Conservation (phyloP, 495 filamentous ascomycete genomes). For the Trichoderma erinaceum region DNA sequence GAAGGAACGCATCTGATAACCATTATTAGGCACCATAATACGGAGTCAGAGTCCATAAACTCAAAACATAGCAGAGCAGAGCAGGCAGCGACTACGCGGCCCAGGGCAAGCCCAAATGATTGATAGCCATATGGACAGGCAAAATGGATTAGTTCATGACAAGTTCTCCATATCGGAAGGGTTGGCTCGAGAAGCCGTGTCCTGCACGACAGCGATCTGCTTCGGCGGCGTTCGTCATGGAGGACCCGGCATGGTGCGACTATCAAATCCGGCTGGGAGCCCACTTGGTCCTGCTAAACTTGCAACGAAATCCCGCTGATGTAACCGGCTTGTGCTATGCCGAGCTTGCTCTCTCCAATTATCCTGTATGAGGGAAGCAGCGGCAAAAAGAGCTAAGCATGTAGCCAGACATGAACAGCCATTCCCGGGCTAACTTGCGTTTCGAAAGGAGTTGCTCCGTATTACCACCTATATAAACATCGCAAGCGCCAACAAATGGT, state of each 20-base stretch:
- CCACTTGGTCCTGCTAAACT: background rate
- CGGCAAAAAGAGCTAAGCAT: background rate
- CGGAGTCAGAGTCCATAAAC: background rate
- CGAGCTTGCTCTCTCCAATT: background rate
- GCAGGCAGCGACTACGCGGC: background rate
- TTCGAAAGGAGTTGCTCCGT: background rate
- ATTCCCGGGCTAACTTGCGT: background rate
- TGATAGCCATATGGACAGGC: background rate
- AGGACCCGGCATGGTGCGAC: constrained; percentile 1
- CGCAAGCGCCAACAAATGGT: background rate
- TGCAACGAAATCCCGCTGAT: background rate
- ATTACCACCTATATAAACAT: background rate
- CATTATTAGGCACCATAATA: background rate
- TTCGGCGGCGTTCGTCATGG: background rate
- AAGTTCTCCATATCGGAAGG: background rate
- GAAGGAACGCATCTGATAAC: background rate
- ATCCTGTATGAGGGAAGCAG: background rate
- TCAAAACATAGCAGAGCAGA: background rate
- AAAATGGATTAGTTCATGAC: background rate
- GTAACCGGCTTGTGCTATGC: background rate
- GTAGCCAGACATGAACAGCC: background rate
- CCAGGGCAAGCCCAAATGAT: background rate
- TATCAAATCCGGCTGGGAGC: background rate
- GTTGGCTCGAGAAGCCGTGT: too few relatives aligned
- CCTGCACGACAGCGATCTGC: background rate